Conservation (phyloP, 1,284 basidiomycete species). For the Marasmius fiardii region DNA sequence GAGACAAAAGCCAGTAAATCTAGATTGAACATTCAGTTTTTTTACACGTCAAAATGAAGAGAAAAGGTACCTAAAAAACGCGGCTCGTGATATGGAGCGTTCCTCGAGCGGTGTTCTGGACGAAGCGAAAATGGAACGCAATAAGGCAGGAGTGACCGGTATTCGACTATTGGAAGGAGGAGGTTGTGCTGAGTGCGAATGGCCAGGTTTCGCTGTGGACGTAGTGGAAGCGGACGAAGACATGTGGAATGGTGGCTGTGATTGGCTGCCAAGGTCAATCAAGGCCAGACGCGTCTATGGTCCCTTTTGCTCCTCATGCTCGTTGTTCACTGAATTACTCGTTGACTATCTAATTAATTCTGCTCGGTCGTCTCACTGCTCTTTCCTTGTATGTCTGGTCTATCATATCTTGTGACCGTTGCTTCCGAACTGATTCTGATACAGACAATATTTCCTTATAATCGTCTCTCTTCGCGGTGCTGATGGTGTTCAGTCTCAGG, state of each 20-base stretch:
- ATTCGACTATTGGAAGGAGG: conserved; percentile 50
- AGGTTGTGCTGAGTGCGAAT: conserved; percentile 25
- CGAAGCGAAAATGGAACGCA: conserved; percentile 79
- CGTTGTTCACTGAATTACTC: background rate
- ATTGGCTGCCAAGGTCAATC: conserved; percentile 2
- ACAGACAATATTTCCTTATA: background rate
- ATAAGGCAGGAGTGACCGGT: conserved; percentile 74
- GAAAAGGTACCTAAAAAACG: conserved; percentile 68
- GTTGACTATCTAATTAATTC: background rate
- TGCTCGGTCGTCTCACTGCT: too few species aligned
- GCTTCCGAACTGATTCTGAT: background rate
- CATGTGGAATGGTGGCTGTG: conserved; percentile 21
- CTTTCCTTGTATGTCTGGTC: background rate
- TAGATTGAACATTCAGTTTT: conserved; percentile 23
- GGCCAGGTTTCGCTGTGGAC: conserved; percentile 34
- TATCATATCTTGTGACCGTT: background rate
- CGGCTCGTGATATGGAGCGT: conserved; percentile 73
- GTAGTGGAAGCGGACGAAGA: conserved; percentile 40
- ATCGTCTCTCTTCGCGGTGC: background rate
- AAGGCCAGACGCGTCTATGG: background rate
- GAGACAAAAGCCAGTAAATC: conserved; percentile 75
- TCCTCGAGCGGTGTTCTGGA: conserved; percentile 76
- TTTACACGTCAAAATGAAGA: conserved; percentile 7
- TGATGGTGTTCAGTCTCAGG: conserved; percentile 7
- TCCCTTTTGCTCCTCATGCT: background rate